Evolutionary conservation across 108 stramenopile genomes (phyloP).

Genomic region (Nitzschia sp.): DNA sequence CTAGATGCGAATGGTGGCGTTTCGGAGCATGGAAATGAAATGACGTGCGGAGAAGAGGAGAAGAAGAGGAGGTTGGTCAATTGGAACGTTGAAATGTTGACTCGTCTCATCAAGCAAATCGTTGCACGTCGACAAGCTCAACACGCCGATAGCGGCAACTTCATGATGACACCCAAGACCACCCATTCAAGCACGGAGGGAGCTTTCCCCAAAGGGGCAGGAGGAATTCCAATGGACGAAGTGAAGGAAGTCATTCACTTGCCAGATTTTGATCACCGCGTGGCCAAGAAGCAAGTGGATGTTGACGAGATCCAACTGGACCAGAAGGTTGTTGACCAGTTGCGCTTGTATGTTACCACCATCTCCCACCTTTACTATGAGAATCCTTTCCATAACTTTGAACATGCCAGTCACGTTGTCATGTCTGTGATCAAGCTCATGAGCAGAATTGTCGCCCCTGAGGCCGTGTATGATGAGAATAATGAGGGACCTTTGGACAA

Average conservation of each 20-base stretch:
- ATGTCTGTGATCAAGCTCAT: slow-evolving; percentile 7
- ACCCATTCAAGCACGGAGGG: background rate
- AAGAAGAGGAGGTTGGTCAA: slow-evolving; percentile 3
- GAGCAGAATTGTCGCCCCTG: slow-evolving; percentile 2
- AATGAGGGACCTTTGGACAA: background rate
- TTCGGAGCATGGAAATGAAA: background rate
- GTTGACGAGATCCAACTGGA: background rate
- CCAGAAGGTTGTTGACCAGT: background rate
- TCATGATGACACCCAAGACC: background rate
- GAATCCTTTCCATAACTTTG: slow-evolving; percentile 14
- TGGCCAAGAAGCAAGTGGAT: background rate
- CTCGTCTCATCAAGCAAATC: slow-evolving; percentile 4
- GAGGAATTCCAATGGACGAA: slow-evolving; percentile 3
- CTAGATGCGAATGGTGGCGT: background rate
- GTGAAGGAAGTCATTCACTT: slow-evolving; percentile 3
- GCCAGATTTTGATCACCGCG: slow-evolving; percentile 22
- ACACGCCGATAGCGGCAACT: background rate
- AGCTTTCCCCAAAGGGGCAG: background rate
- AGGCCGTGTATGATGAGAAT: background rate
- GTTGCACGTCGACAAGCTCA: background rate
- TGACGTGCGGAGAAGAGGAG: background rate
- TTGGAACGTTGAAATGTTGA: slow-evolving; percentile 20
- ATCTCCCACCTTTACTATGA: background rate
- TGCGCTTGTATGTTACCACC: background rate
- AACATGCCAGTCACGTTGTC: slow-evolving; percentile 12